These are phyloP conservation scores for Tylopilus orsonianus DNA, from an alignment of 1,284 basidiomycete species.

Conservation along the genomic window DNA sequence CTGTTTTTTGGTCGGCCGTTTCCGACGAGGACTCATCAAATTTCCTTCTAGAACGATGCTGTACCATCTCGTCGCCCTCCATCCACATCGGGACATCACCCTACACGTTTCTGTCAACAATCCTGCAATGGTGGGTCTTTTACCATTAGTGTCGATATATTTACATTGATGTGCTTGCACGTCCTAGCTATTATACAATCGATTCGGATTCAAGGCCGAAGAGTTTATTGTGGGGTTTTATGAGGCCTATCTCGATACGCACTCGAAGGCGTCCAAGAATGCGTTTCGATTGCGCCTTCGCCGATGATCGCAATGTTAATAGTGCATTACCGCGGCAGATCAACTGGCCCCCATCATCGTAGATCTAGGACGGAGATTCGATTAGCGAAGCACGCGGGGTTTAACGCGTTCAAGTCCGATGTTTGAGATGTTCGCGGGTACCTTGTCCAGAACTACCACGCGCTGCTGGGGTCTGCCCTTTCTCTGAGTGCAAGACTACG, in stretches of 20 bases:
- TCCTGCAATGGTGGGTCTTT: constrained; percentile 65
- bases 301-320: constrained; percentile 27
- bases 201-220: constrained; percentile 82
- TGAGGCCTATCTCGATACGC: constrained; percentile 65
- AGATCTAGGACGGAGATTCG: constrained; percentile 3
- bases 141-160: no score
- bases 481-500: no score
- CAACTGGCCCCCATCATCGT: neutral
- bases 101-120: constrained; percentile 79
- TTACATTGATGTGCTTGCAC: neutral
- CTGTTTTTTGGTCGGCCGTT: neutral
- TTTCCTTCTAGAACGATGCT: constrained; percentile 59
- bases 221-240: constrained; percentile 80
- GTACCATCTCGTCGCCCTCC: constrained; percentile 66
- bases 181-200: constrained; percentile 69
- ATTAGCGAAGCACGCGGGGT: neutral
- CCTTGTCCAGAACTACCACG: neutral
- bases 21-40: neutral
- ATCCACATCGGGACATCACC: constrained; percentile 71
- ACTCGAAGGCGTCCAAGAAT: constrained; percentile 71
- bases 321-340: no score
- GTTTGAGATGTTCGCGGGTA: neutral
- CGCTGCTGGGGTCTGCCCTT: neutral
- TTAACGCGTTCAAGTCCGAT: neutral
- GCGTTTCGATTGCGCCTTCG: constrained; percentile 64